Conservation (phyloP, 331 rosid species). For the Malus hybrid region DNA sequence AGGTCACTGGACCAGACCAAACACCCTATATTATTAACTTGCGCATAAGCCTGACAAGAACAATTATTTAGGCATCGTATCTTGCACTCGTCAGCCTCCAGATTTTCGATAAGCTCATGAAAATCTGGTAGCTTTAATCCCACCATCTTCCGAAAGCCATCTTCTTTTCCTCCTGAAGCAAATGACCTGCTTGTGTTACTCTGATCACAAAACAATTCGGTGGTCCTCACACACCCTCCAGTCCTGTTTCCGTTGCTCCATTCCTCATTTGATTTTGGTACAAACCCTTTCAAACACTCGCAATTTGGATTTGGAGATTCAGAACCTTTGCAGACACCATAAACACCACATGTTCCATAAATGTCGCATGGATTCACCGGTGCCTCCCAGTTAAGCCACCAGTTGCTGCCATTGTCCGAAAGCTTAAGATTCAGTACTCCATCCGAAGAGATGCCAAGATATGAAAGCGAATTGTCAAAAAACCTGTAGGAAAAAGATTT, state of each 20-base stretch:
- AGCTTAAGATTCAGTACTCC: not conserved
- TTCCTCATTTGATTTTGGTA: not conserved
- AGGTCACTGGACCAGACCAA: not conserved
- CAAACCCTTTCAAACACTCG: slow-evolving; percentile 15
- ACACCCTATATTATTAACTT: too few species aligned
- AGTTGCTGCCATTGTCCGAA: not conserved
- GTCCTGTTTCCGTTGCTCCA: slow-evolving; percentile 16
- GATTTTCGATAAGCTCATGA: not conserved
- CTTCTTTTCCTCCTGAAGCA: not conserved
- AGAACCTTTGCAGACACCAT: slow-evolving; percentile 1
- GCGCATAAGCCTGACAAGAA: too few species aligned
- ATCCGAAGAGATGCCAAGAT: not conserved
- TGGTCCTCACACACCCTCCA: slow-evolving; percentile 5
- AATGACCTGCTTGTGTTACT: not conserved
- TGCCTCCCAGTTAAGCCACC: not conserved
- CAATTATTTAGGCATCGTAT: too few species aligned
- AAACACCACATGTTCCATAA: slow-evolving; percentile 18
- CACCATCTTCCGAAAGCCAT: not conserved
- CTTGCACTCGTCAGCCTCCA: not conserved
- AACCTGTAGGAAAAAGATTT: not conserved
- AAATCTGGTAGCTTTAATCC: slow-evolving; percentile 10
- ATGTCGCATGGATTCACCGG: not conserved
- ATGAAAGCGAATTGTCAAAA: not conserved
- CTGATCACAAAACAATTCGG: not conserved
- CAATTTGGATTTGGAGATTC: slow-evolving; percentile 3